phyloP scores from a whole-genome alignment of 345 rosid species.

The Sisymbrium irio region DNA sequence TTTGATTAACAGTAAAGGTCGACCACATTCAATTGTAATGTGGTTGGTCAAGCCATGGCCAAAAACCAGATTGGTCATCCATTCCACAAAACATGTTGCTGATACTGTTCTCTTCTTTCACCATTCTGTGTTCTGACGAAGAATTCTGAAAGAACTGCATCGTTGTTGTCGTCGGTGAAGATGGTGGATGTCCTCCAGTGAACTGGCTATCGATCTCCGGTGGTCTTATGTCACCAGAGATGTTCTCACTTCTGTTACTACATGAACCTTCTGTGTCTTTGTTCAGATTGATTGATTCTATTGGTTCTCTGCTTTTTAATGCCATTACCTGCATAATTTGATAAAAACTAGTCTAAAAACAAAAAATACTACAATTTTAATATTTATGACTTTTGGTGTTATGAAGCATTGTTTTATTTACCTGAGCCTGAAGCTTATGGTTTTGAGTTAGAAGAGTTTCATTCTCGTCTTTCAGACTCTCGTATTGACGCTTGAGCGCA shows the following conservation, averaged over 20 bases:
- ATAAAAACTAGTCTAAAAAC: too few relatives aligned
- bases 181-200: constrained; percentile 33
- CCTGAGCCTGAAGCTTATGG: constrained; percentile 85
- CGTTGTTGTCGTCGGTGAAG: constrained; percentile 37
- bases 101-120: constrained; percentile 75
- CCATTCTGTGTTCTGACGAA: constrained; percentile 52
- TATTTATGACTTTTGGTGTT: not conserved
- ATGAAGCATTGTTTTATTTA: not conserved
- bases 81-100: constrained; percentile 84
- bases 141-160: constrained; percentile 50
- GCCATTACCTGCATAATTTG: constrained; percentile 55
- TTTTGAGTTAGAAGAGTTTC: constrained; percentile 73
- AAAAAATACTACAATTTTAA: too few relatives aligned
- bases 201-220: constrained; percentile 54
- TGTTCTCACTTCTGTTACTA: constrained; percentile 81
- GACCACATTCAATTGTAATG: constrained; percentile 51
- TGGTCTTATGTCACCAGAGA: constrained; percentile 67
- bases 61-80: constrained; percentile 80
- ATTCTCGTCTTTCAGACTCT: constrained; percentile 68
- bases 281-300: constrained; percentile 78
- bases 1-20: not conserved
- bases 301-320: constrained; percentile 73
- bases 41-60: constrained; percentile 97
- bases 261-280: constrained; percentile 91
- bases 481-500: constrained; percentile 65